Evolutionary conservation across 2,329 filamentous ascomycete genomes (phyloP), one percentile per base, ranked within the genome.

Genomic region (Chaetomium globosum): DNA sequence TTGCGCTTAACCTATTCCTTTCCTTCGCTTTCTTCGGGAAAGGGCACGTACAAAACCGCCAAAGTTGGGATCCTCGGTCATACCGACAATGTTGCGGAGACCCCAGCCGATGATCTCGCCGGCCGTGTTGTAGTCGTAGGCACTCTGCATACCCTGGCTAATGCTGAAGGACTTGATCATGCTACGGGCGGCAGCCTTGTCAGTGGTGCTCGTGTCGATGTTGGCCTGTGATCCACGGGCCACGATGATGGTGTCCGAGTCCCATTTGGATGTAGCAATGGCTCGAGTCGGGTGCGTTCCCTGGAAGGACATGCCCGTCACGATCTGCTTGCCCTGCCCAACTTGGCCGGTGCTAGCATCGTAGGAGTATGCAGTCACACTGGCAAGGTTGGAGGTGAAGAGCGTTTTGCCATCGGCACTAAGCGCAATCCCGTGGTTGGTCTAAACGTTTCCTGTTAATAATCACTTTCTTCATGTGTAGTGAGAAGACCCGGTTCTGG

Each of bases 11-110:
- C 12, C 1, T 13, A 19, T 3, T 21, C 21, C 10, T 48, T 28
- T 6, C 1, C 31, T 12, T 36, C 3, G 6, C 4, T 9, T 21
- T 48, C 13, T 8, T 3, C 1, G 4, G 46, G 21, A 12, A 16
- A 8, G 5, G 51, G 4, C 1, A 59, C 60, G 2, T 48, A 72
- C 58, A 33, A 80, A 70, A 6, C 74, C 75, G 9, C 77, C 77
- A 10, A 69, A 54, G 16, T 53, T 31, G 6, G 73, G 73, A 59
- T 86, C 77, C 71, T 85, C 84, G 16, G 77, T 83, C 62, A 89
- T 77, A 19, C 87, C 87, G 5, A 89, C 86, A 8, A 85, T 85
- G 70, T 89, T 90, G 12, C 87, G 80, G 10, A 90, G 79, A 23
- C 70, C 70, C 68, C 68, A 71, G 21, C 56, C 71, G 4, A 73